Percentiles rank a stretch among this genome's conserved stretches.
Evolutionary conservation across 345 rosid genomes (phyloP).

Genomic region (Brassica nigra): DNA sequence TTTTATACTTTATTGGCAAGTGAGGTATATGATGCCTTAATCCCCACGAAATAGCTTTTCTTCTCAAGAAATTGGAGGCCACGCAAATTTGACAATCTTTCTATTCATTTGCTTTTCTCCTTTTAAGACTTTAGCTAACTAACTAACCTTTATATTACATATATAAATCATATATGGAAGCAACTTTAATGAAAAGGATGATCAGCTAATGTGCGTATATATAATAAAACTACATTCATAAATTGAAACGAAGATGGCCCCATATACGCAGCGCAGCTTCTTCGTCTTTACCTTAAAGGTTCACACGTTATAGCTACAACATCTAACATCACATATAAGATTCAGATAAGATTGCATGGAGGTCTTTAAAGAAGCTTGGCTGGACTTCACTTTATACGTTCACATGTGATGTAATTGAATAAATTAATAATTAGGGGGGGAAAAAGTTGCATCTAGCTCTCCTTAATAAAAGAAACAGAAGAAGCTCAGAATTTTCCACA

Average conservation of each 20-base stretch:
- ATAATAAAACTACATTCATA: neutral
- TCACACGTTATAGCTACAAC: neutral
- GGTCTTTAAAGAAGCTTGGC: neutral
- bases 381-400: neutral
- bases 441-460: too few species aligned
- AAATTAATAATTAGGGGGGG: too few species aligned
- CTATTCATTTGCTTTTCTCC: neutral
- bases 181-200: neutral
- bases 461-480: too few species aligned
- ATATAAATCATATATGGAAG: neutral
- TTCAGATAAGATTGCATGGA: neutral
- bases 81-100: slow-evolving; percentile 14
- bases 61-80: slow-evolving; percentile 5
- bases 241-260: neutral
- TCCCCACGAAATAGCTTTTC: neutral
- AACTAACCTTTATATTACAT: neutral
- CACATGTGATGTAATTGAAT: neutral
- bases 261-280: neutral
- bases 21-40: neutral
- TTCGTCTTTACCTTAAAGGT: neutral
- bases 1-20: neutral
- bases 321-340: neutral
- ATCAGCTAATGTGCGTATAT: slow-evolving; percentile 3
- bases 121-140: neutral
- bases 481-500: too few species aligned